Evolutionary conservation across 192 early-diverging fungal species (phyloP), one percentile per base, ranked within the genome.

Genomic region (Coemansia sp.): DNA sequence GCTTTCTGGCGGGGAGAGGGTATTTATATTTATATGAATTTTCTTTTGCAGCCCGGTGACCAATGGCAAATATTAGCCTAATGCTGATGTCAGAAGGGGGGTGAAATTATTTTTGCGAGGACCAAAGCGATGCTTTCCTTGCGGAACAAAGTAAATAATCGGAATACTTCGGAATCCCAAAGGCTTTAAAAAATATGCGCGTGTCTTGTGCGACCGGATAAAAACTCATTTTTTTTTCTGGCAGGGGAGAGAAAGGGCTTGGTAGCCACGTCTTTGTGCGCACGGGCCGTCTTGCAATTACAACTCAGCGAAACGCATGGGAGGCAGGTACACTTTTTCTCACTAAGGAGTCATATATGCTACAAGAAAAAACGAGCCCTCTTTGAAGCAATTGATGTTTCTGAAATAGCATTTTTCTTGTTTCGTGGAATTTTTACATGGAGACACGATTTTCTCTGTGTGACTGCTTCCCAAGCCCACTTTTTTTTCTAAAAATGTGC

Each of bases 331-430:
- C 28, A 35, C 10, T 2, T 35, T 5, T 49, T 33, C 16, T 2
- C 48, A 50, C 48, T 50, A 50, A 50, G 31, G 48, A 50, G 48
- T 50, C 48, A 50, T 50, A 48, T 28, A 28, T 23, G 18, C 8
- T 16, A 5, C 30, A 3, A 31, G 3, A 31, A 31, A 7, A 35
- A 35, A 35, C 33, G 7, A 35, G 4, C 23, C n/a, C n/a, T n/a
- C n/a, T n/a, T n/a, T 26, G 4, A 26, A 26, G 23, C 23, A 26
- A 26, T 26, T 26, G 23, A 26, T 26, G 10, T 35, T 35, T 35
- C 33, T 9, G 23, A 23, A 28, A 48, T 30, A 28, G 0, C 21
- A 21, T 30, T 9, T 48, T 19, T 35, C 16, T 6, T 15, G 23
- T 10, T 50, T 28, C 48, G 48, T 50, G 48, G 48, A 50, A 16